phyloP scores from a whole-genome alignment of 768 basidiomycete genomes.

The Leccinum arenicola region DNA sequence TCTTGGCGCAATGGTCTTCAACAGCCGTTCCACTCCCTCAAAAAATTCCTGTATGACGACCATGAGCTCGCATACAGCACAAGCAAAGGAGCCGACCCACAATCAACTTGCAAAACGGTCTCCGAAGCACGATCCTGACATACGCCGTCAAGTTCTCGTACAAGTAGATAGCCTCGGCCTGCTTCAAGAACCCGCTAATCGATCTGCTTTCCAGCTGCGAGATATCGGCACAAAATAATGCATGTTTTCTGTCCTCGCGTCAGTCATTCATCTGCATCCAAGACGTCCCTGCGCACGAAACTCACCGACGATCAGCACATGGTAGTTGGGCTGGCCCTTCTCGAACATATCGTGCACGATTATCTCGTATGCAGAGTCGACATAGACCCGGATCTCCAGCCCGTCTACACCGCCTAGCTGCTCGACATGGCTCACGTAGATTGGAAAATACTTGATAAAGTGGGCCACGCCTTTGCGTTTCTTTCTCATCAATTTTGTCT shows the following conservation, averaged over 20 bases:
- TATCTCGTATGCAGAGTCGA: conserved; percentile 83
- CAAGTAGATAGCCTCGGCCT: conserved; percentile 74
- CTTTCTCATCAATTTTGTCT: conserved; percentile 87
- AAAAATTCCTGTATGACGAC: conserved; percentile 78
- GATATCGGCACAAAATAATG: conserved; percentile 86
- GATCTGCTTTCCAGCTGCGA: conserved; percentile 65
- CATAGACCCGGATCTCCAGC: conserved; percentile 71
- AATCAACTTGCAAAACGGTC: conserved; percentile 84
- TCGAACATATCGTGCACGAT: conserved; percentile 93
- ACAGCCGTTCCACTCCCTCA: conserved; percentile 84
- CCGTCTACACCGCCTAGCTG: conserved; percentile 74
- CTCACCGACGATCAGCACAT: conserved; percentile 92
- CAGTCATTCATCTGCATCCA: conserved; percentile 1
- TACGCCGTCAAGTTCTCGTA: conserved; percentile 88
- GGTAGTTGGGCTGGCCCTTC: conserved; percentile 95
- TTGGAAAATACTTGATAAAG: conserved; percentile 91
- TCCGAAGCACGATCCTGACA: conserved; percentile 79
- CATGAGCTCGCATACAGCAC: conserved; percentile 2
- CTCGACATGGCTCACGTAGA: conserved; percentile 82
- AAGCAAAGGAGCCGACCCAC: conserved; percentile 43
- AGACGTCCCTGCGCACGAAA: not conserved
- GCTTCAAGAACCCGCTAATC: conserved; percentile 58
- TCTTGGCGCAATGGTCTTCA: conserved; percentile 73
- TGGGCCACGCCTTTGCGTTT: conserved; percentile 90
- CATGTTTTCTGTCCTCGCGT: conserved; percentile 78